These are phyloP conservation scores for Straminergon stramineum DNA, from an alignment of 225 moss, liverwort and hornwort species.

Conservation along the genomic window DNA sequence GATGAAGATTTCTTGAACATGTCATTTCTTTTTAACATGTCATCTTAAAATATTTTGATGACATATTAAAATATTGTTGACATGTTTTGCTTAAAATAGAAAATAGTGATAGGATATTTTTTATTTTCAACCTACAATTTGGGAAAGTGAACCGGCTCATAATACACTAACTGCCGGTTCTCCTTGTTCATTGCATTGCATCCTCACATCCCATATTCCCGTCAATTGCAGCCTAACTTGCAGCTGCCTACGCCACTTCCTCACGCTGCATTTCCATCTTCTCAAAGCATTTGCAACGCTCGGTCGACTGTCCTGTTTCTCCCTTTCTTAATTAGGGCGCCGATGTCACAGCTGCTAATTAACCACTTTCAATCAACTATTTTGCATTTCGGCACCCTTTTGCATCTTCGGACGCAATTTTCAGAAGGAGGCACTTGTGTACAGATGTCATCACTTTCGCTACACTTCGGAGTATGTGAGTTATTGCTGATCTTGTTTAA, in stretches of 20 bases:
- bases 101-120: not conserved
- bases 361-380: not conserved
- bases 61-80: not conserved
- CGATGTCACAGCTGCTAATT: not conserved
- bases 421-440: not conserved
- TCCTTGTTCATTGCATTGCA: not conserved
- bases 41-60: not conserved
- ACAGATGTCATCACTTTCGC: not conserved
- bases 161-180: not conserved
- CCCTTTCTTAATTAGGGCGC: not conserved
- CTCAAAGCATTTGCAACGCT: not conserved
- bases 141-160: not conserved
- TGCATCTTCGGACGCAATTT: not conserved
- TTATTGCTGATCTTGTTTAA: not conserved
- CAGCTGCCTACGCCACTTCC: not conserved
- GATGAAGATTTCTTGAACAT: not conserved
- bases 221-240: not conserved
- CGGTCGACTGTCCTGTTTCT: not conserved
- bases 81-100: not conserved
- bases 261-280: not conserved
- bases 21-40: not conserved
- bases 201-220: not conserved
- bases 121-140: not conserved
- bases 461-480: not conserved
- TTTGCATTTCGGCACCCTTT: not conserved